Evolutionary conservation across 2,329 filamentous ascomycete genomes (phyloP), one percentile per base, ranked within the genome.

Genomic region (Fusarium newnesense): DNA sequence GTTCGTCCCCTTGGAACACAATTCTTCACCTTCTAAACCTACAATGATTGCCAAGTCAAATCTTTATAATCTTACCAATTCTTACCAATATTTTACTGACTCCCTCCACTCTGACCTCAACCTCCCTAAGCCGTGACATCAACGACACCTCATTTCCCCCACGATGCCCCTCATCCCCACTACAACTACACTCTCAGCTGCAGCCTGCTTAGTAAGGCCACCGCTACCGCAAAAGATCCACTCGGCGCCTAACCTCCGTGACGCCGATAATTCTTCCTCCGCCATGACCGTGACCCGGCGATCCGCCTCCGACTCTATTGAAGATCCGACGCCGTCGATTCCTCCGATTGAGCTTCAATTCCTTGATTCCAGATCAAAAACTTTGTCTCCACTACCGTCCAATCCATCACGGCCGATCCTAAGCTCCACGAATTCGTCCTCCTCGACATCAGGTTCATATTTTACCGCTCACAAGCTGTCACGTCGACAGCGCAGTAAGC

Each of bases 161-260:
- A 58, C 39, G 15, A 74, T 71, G 70, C 67, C 73, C 70, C 67
- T 74, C 67, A 28, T 69, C 60, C 54, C 62, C 69, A 73, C 67
- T 36, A 28, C 52, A 24, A 64, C 64, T 36, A 28, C 46, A 21
- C 28, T 50, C 47, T 50, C 40, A 47, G 39, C 63, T 75, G 61
- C 60, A 42, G 9, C 28, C 18, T 52, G 70, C 70, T 75, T 75
- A 75, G 67, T 75, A 73, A 75, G 73, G 32, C 63, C 64, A 46
- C 44, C 37, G 39, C 43, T n/a, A 34, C 47, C 42, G 39, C 59
- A 60, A 58, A 62, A 69, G 64, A 56, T 67, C 67, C 61, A 70
- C 72, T 32, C 56, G 30, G 72, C 39, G 34, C 52, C 42, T 43
- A 36, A 56, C 46, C 40, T 52, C 71, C 53, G 67, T 32, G 44